Evolutionary conservation across 306 rosid genomes (phyloP).

Genomic region (Gleditsia sinensis): DNA sequence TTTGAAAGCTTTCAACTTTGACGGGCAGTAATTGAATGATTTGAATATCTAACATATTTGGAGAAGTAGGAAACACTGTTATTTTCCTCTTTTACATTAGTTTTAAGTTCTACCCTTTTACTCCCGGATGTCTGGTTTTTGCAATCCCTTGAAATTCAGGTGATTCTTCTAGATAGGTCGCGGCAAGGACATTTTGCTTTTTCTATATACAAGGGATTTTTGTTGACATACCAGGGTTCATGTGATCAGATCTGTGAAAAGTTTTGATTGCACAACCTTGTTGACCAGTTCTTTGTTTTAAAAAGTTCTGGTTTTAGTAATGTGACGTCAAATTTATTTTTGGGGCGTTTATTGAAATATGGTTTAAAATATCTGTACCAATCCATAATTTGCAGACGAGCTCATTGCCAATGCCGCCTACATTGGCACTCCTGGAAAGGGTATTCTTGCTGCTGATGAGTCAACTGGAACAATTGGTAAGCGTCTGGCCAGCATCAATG

Average conservation of each 20-base stretch:
- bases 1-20: too few species aligned
- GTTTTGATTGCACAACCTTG: background rate
- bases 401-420: slow-evolving; percentile 28
- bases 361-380: background rate
- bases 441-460: slow-evolving; percentile 31
- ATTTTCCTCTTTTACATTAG: too few species aligned
- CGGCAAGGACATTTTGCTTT: background rate
- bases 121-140: background rate
- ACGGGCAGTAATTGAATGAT: background rate
- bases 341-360: background rate
- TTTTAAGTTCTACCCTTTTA: background rate
- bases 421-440: slow-evolving; percentile 30
- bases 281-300: background rate
- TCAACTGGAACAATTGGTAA: slow-evolving; percentile 29
- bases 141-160: background rate
- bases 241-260: background rate
- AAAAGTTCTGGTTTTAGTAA: background rate
- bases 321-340: background rate
- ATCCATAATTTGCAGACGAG: slow-evolving; percentile 7
- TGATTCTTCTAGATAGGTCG: background rate
- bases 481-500: slow-evolving; percentile 29
- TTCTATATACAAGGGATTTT: background rate
- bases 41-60: background rate
- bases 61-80: background rate
- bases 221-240: background rate